phyloP scores from a whole-genome alignment of 768 basidiomycete genomes.

The Glaciozyma antarctica region DNA sequence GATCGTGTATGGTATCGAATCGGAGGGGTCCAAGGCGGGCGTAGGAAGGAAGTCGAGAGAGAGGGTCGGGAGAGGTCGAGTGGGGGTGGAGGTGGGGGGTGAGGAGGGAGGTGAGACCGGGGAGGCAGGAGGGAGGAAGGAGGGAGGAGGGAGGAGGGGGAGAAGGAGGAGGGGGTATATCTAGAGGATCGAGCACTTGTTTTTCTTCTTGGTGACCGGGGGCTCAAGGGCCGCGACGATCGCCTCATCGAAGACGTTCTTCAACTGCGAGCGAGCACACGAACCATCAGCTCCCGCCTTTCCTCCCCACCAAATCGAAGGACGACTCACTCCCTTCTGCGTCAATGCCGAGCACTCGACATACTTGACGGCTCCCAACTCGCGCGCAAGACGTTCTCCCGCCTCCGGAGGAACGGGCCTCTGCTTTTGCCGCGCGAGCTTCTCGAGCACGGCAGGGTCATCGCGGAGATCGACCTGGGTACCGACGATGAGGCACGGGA shows the following conservation, averaged over 20 bases:
- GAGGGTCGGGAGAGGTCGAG: background rate
- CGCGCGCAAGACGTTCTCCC: conserved; percentile 90
- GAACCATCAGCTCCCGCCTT: background rate
- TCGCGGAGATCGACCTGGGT: conserved; percentile 97
- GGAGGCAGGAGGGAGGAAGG: background rate
- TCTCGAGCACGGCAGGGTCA: conserved; percentile 84
- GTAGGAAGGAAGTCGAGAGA: background rate
- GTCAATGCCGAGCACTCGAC: conserved; percentile 98
- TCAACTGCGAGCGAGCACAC: conserved; percentile 45
- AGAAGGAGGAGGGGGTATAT: background rate
- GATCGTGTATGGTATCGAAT: background rate
- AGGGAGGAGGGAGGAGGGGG: background rate
- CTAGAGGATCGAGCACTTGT: conserved; percentile 78
- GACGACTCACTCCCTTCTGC: conserved; percentile 62
- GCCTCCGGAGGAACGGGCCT: conserved; percentile 75
- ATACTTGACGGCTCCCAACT: conserved; percentile 96
- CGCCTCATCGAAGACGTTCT: conserved; percentile 99
- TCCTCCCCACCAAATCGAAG: background rate
- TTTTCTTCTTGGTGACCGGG: conserved; percentile 74
- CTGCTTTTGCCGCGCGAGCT: conserved; percentile 93
- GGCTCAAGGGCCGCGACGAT: conserved; percentile 98
- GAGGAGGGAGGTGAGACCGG: background rate
- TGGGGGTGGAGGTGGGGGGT: background rate
- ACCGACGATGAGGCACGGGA: conserved; percentile 97
- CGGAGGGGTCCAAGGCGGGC: background rate